phyloP scores from a whole-genome alignment of 2,329 filamentous ascomycete species.

The Stagonosporopsis chrysanthemi region DNA sequence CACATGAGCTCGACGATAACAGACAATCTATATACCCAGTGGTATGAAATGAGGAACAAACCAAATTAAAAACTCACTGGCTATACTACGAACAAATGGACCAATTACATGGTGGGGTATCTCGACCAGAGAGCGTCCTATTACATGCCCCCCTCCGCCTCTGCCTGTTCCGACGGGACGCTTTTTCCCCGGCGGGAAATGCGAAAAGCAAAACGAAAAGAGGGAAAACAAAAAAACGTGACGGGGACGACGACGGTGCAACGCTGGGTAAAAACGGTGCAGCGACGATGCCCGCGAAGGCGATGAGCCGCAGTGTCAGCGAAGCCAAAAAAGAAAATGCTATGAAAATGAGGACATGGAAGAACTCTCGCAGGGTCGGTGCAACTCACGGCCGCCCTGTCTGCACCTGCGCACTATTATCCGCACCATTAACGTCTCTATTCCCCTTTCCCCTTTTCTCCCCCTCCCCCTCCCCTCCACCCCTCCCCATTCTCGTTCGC shows the following conservation, averaged over 20 bases:
- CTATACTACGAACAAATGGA: background rate
- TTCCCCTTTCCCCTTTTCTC: background rate
- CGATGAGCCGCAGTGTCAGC: too few species aligned
- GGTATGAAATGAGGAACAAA: too few species aligned
- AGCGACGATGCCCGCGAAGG: too few species aligned
- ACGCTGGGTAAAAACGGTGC: too few species aligned
- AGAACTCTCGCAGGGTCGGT: too few species aligned
- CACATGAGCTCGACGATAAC: background rate
- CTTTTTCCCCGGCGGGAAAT: too few species aligned
- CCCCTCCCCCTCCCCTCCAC: too few species aligned
- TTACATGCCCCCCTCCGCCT: conserved; percentile 8
- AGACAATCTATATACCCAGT: too few species aligned
- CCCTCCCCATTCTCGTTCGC: background rate
- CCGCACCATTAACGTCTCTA: background rate
- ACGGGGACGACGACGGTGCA: too few species aligned
- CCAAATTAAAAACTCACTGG: too few species aligned
- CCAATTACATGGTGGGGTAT: conserved; percentile 23
- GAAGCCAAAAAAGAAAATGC: background rate
- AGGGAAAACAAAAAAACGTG: background rate
- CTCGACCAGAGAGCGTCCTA: conserved; percentile 26
- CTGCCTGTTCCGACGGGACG: too few species aligned
- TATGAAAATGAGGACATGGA: too few species aligned
- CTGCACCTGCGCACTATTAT: background rate
- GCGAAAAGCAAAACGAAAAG: background rate
- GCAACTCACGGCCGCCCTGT: background rate